Percentiles rank a stretch among this genome's conserved stretches.
Conservation (phyloP, 2,329 filamentous ascomycete species). For the Cladosporium phlei region DNA sequence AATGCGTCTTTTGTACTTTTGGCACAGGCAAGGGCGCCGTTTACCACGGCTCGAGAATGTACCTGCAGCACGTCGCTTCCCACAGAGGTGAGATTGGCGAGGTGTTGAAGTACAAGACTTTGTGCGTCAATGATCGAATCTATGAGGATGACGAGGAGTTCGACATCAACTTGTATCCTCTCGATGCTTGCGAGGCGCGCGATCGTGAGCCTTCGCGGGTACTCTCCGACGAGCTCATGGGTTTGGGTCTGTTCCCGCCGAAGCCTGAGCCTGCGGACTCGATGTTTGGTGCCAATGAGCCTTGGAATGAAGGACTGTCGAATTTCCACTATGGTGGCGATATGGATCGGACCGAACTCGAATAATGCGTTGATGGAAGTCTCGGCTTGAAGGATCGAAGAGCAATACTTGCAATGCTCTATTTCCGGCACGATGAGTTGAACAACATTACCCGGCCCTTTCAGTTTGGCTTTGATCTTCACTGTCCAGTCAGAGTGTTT, state of each 20-base stretch:
- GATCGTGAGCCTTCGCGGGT: constrained; percentile 15
- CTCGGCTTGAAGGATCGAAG: neutral
- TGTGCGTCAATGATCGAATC: constrained; percentile 39
- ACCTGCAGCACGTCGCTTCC: constrained; percentile 42
- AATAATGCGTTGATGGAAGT: constrained; percentile 12
- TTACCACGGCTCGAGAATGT: constrained; percentile 38
- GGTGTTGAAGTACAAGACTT: constrained; percentile 38
- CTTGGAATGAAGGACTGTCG: constrained; percentile 31
- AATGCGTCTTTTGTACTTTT: constrained; percentile 46
- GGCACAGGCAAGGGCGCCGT: constrained; percentile 33
- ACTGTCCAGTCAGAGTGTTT: neutral
- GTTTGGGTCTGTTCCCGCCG: constrained; percentile 13
- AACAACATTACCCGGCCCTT: too few species aligned
- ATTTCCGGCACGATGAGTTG: too few species aligned
- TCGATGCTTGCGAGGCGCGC: constrained; percentile 9
- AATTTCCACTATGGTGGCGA: constrained; percentile 29
- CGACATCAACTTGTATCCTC: constrained; percentile 45
- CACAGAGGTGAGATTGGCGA: constrained; percentile 34
- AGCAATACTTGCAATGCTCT: too few species aligned
- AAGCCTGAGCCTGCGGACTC: constrained; percentile 23
- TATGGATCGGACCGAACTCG: constrained; percentile 24
- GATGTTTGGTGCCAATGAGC: constrained; percentile 25
- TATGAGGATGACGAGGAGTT: constrained; percentile 41
- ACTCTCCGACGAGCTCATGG: constrained; percentile 21
- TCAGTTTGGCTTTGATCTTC: neutral